Evolutionary conservation across 106 monocot genomes (phyloP), one percentile per base, ranked within the genome.

Genomic region (Dendrobium nobile): DNA sequence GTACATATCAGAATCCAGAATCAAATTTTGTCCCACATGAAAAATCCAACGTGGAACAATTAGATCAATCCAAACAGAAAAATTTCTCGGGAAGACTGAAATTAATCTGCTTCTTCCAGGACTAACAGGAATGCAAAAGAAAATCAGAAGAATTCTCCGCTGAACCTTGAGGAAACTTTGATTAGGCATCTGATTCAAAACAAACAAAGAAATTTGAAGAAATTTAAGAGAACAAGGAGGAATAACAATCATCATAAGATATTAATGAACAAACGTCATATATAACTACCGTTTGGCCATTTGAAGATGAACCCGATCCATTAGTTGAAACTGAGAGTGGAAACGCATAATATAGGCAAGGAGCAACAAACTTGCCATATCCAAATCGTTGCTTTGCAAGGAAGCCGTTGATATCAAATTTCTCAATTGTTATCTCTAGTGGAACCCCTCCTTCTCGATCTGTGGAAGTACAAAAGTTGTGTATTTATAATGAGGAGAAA

Each of bases 1-100:
- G 84, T 89, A 87, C 6, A 89, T 77, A 80, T 97, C 97, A 22
- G 97, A 97, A 91, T 97, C 97, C 48, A 97, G 82, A 67, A 97
- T 77, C 58, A 92, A 86, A 81, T 97, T 97, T 67, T 89, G 85
- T 26, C 84, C 84, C 9, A 94, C 47, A 78, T 97, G 94, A 77
- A 82, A 85, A n/a, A 92, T 82, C 97, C 97, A 97, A 77, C 94
- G 79, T 17, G 94, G 97, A 78, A 94, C 18, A 84, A 92, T 43
- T 54, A 75, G 42, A 77, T 97, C 92, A 2, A 87, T 16, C 94
- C 89, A 97, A 51, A 90, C 77, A 37, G 84, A 85, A 80, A 89
- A 87, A 54, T 97, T 97, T 80, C 94, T 86, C 48, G 88, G 89
- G 48, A 94, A 92, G 75, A 77, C 84, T 84, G 82, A 92, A 78